Evolutionary conservation across 2,329 filamentous ascomycete genomes (phyloP), one percentile per base, ranked within the genome.

Genomic region (Cladobotryum mycophilum): DNA sequence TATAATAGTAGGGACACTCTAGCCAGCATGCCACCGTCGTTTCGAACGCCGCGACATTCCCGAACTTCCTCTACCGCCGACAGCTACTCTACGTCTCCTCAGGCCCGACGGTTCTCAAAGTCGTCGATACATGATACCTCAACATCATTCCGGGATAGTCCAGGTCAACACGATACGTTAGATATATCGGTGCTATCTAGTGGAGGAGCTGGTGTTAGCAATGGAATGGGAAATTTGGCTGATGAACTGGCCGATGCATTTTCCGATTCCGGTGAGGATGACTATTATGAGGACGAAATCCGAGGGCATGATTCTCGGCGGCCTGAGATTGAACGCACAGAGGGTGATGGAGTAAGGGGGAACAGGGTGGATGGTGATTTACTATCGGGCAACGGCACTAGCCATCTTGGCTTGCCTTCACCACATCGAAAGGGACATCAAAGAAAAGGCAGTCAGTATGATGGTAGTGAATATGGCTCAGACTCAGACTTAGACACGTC

Each of bases 231-330:
- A 33, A 91, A 89, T 59, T 68, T 93, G 45, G 88, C 88, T 2
- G 88, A 92, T 67, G 88, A 93, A 67, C 72, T 93, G 44, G 88
- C 85, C 1, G 86, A 87, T 61, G 83, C 84, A 4, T 81, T 86
- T 65, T 82, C 80, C 41, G 82, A 82, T 34, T 85, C 82, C 8
- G 81, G 79, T 51, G 82, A 81, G 38, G 78, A 76, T 17, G 75
- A 76, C 41, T 73, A 76, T 17, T 66, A 60, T 52, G 70, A 74
- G 34, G 71, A 73, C 12, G 73, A 74, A n/a, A 37, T 42, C 8
- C 38, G 30, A 37, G 46, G 38, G 4, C 47, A 52, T 13, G 47
- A 55, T 30, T n/a, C 22, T 25, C 20, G 22, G 9, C 22, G 41
- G 18, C 33, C 12, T 17, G 41, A 5, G 38, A 43, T 25, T 22